Evolutionary conservation across 352 stramenopile genomes (phyloP).

Genomic region (Elongisporangium senticosum): DNA sequence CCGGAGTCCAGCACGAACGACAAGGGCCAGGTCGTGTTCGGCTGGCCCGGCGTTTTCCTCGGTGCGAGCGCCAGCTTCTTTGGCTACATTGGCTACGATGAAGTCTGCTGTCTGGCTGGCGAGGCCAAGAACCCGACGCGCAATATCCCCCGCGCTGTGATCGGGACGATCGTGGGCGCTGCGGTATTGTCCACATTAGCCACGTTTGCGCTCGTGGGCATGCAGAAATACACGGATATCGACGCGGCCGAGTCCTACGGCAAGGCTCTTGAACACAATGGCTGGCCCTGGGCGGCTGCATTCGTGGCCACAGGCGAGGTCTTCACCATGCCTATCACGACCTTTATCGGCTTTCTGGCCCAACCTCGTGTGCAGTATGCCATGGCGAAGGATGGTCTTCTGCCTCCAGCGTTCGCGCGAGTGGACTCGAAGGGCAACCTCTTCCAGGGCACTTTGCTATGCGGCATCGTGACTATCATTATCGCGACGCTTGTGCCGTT

Average conservation of each 20-base stretch:
- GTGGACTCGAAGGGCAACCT: slow-evolving; percentile 71
- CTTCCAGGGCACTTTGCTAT: slow-evolving; percentile 60
- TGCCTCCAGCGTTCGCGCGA: slow-evolving; percentile 81
- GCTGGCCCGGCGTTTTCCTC: slow-evolving; percentile 77
- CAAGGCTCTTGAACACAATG: slow-evolving; percentile 62
- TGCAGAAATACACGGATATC: slow-evolving; percentile 87
- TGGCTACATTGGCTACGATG: slow-evolving; percentile 96
- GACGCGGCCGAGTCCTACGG: slow-evolving; percentile 62
- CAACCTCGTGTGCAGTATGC: slow-evolving; percentile 90
- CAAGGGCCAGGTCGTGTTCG: slow-evolving; percentile 41
- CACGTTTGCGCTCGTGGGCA: slow-evolving; percentile 90
- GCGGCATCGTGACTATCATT: slow-evolving; percentile 36
- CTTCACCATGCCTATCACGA: slow-evolving; percentile 93
- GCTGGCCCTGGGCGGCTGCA: slow-evolving; percentile 65
- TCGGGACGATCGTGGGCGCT: slow-evolving; percentile 86
- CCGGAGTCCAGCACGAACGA: slow-evolving; percentile 26
- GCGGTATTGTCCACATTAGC: slow-evolving; percentile 79
- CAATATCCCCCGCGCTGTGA: slow-evolving; percentile 87
- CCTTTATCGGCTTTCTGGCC: slow-evolving; percentile 92
- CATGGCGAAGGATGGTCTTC: slow-evolving; percentile 91
- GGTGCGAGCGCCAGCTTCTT: slow-evolving; percentile 93
- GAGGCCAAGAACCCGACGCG: slow-evolving; percentile 81
- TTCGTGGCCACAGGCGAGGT: slow-evolving; percentile 90
- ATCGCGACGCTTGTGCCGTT: slow-evolving; percentile 82
- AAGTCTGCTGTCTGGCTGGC: slow-evolving; percentile 92